These are phyloP conservation scores for Botrytis porri DNA, from an alignment of 2,329 filamentous ascomycete genomes.

Conservation along the genomic window DNA sequence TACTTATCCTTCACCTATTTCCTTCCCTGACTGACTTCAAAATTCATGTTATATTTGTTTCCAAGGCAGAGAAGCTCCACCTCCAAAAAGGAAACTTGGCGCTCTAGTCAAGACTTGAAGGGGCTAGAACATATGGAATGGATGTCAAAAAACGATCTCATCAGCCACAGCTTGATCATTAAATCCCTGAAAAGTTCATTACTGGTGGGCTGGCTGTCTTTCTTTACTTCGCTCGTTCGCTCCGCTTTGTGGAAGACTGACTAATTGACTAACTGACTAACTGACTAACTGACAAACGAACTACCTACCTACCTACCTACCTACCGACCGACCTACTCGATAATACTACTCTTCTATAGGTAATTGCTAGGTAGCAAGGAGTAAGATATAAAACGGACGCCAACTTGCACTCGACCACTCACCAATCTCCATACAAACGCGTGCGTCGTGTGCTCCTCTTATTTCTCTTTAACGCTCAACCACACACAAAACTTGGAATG, in stretches of 20 bases:
- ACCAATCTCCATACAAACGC: neutral
- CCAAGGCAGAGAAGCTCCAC: neutral
- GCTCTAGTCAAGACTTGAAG: neutral
- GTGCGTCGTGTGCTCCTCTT: neutral
- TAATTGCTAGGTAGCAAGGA: neutral
- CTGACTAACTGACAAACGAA: too few species aligned
- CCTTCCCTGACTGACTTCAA: neutral
- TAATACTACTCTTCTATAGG: neutral
- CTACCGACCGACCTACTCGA: neutral
- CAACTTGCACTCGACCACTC: neutral
- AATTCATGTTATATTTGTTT: neutral
- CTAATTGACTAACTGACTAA: too few species aligned
- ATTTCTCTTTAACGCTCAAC: neutral
- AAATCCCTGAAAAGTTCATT: neutral
- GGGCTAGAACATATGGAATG: neutral
- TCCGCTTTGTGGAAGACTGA: neutral
- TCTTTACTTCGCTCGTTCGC: neutral
- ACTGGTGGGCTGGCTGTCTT: neutral
- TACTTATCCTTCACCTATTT: neutral
- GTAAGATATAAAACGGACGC: neutral
- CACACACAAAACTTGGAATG: neutral
- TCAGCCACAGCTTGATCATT: constrained; percentile 15
- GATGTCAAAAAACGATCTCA: constrained; percentile 1
- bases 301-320: too few species aligned
- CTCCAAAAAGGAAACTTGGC: neutral